Evolutionary conservation across 768 basidiomycete species (phyloP), one percentile per base, ranked within the genome.

Genomic region (Candolleomyces eurysporus): DNA sequence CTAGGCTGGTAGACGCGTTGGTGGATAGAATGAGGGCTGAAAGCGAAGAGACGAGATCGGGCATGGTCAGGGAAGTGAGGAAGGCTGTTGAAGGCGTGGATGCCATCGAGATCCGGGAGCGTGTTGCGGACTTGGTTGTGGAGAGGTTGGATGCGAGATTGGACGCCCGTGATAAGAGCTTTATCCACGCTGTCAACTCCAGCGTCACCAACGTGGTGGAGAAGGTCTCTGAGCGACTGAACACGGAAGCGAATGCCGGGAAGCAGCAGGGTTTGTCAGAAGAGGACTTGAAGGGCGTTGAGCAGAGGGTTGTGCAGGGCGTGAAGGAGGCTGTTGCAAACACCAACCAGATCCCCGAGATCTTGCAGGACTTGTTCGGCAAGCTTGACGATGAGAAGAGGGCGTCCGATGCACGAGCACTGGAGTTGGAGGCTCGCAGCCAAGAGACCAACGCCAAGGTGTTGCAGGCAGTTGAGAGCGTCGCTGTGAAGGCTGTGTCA

Each of bases 51-150:
- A 73, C 93, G 53, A 79, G 84, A 8, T 70, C 79, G 26, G 79
- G 90, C 63, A 76, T 94, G 54, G 84, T 84, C 4, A 74, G 82
- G 1, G 92, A 93, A 72, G 81, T 94, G 46, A 84, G 88, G 57
- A 82, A 83, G 22, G 83, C 86, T 30, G 87, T 91, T 61, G 87
- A 85, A 0, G 89, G 89, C 0, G 83, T 94, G 22, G 92, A 94
- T 67, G 85, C 90, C 0, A 90, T 92, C 66, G 89, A 90, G 71
- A 90, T 94, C 70, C 92, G 92, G 77, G 92, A 94, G 68, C 90
- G 92, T 67, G 91, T 94, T 0, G 90, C 92, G 2, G 92, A 93
- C 69, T 83, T 94, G 31, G 92, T 94, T 1, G 90, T 94, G 8
- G 92, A 92, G 69, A 85, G 92, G 30, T 79, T 94, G 11, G 90